A percentile compares a stretch with the other conserved stretches of the same genome.
phyloP scores from a whole-genome alignment of 2,329 filamentous ascomycete genomes.

The Hypoxylon sp. region DNA sequence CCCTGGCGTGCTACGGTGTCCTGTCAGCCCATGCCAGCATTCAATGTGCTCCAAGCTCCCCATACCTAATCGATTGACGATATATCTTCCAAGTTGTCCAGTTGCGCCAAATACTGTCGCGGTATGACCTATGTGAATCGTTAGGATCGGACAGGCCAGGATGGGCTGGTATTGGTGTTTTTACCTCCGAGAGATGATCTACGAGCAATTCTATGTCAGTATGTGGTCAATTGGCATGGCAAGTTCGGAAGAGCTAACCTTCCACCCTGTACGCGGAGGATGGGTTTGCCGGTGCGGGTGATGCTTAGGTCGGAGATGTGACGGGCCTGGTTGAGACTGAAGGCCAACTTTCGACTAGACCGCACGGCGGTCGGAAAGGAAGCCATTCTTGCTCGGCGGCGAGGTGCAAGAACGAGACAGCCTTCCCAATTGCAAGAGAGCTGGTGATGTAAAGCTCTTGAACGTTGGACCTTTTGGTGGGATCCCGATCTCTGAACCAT shows the following conservation, averaged over 20 bases:
- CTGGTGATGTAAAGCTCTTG: constrained; percentile 25
- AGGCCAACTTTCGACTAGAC: constrained; percentile 61
- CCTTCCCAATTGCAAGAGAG: constrained; percentile 48
- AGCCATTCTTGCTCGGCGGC: constrained; percentile 61
- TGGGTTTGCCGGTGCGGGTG: constrained; percentile 95
- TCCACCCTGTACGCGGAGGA: constrained; percentile 88
- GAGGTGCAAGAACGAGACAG: constrained; percentile 50
- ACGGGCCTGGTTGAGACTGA: constrained; percentile 63
- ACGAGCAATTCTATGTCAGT: constrained; percentile 34
- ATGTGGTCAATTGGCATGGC: constrained; percentile 41
- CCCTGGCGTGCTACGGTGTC: constrained; percentile 79
- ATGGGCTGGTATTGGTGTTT: constrained; percentile 13
- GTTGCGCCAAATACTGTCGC: constrained; percentile 98
- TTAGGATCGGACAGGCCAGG: constrained; percentile 36
- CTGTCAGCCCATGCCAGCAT: constrained; percentile 47
- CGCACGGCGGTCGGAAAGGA: constrained; percentile 68
- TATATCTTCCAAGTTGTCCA: constrained; percentile 94
- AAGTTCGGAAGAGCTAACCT: constrained; percentile 67
- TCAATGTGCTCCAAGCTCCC: constrained; percentile 24
- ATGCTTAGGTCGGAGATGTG: constrained; percentile 86
- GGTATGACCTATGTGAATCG: constrained; percentile 77
- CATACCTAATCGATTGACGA: constrained; percentile 90
- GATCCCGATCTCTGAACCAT: constrained; percentile 38
- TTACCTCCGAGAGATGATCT: constrained; percentile 90
- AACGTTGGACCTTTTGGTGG: constrained; percentile 23